Conservation (phyloP, 768 basidiomycete species). For the Cystofilobasidium bisporidii region DNA sequence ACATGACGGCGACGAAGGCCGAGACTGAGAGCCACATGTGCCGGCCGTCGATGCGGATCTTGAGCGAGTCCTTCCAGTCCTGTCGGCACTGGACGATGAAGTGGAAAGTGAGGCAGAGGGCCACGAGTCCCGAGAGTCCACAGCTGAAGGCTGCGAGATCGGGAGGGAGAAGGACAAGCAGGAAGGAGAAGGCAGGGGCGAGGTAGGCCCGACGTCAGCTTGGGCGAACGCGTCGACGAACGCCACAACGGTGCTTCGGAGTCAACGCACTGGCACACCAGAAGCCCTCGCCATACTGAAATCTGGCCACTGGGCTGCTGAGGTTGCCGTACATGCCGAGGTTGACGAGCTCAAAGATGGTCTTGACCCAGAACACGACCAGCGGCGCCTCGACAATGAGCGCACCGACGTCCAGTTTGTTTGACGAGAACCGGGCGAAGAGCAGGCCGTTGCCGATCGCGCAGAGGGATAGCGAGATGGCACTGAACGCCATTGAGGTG, state of each 20-base stretch:
- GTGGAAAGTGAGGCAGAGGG: constrained; percentile 3
- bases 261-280: constrained; percentile 17
- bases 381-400: constrained; percentile 9
- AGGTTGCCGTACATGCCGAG: neutral
- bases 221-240: too few species aligned
- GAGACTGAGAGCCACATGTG: constrained; percentile 19
- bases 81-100: neutral
- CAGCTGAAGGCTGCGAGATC: constrained; percentile 10
- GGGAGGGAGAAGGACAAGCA: too few species aligned
- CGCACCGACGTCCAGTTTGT: neutral
- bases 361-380: constrained; percentile 21
- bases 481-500: constrained; percentile 12
- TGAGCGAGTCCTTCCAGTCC: constrained; percentile 21
- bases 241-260: too few species aligned
- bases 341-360: constrained; percentile 24
- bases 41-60: constrained; percentile 20
- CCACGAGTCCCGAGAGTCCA: constrained; percentile 1
- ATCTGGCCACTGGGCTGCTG: neutral
- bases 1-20: constrained; percentile 15
- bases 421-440: constrained; percentile 15
- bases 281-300: constrained; percentile 19
- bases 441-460: constrained; percentile 17
- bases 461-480: constrained; percentile 19
- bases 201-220: too few species aligned
- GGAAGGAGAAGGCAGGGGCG: too few species aligned